Percentiles rank a stretch among this genome's conserved stretches.
Conservation (phyloP, 441 rosid species). For the Omphalea diandra region DNA sequence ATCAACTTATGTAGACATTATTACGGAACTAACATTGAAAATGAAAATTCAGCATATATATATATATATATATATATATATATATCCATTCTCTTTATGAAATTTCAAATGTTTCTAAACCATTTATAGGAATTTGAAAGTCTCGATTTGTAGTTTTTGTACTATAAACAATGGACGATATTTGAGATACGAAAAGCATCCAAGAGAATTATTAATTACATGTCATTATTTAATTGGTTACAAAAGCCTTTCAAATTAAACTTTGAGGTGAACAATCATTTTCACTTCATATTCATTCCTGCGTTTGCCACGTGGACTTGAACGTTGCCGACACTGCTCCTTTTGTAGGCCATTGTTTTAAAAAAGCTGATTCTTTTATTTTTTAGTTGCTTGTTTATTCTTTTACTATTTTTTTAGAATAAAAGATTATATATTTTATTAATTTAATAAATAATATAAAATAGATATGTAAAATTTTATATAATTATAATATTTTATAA, state of each 20-base stretch:
- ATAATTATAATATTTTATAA: too few relatives aligned
- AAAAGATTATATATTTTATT: too few relatives aligned
- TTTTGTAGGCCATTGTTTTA: background rate
- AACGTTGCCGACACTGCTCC: conserved; percentile 22
- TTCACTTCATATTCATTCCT: background rate
- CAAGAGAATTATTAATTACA: background rate
- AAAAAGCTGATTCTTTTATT: background rate
- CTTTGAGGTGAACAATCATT: background rate
- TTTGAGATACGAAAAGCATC: background rate
- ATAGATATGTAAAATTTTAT: too few relatives aligned
- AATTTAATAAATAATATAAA: too few relatives aligned
- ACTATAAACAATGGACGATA: too few relatives aligned
- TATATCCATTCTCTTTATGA: too few relatives aligned
- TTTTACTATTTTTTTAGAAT: background rate
- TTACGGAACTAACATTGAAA: too few relatives aligned
- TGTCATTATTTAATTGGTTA: background rate
- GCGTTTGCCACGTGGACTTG: conserved; percentile 1
- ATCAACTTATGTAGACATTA: background rate
- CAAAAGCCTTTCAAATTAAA: background rate
- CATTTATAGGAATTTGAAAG: too few relatives aligned
- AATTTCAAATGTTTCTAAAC: too few relatives aligned
- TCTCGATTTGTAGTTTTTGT: too few relatives aligned
- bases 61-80: background rate
- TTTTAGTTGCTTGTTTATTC: background rate
- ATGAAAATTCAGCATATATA: too few relatives aligned